Evolutionary conservation across 2,329 filamentous ascomycete species (phyloP).

Genomic region (Cytospora paraplurivora): DNA sequence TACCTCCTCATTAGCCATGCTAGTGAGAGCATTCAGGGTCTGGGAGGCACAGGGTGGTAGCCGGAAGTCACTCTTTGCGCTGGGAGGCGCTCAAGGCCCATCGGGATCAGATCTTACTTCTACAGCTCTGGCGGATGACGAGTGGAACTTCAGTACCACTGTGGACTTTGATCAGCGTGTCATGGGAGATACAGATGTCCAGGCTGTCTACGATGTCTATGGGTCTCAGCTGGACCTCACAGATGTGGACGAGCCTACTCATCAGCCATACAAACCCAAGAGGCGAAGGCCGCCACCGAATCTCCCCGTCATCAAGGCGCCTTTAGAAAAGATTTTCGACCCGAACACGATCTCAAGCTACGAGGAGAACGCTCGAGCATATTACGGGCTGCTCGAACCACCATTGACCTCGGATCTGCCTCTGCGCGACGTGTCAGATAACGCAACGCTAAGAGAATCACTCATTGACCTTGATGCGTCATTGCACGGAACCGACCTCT

Average conservation of each 20-base stretch:
- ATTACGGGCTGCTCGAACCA: constrained; percentile 55
- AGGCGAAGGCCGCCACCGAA: constrained; percentile 60
- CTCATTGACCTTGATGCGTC: constrained; percentile 67
- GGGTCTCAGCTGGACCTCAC: constrained; percentile 59
- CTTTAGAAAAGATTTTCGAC: constrained; percentile 66
- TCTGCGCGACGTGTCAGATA: constrained; percentile 57
- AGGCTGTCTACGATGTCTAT: constrained; percentile 60
- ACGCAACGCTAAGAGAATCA: constrained; percentile 59
- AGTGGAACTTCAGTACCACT: constrained; percentile 70
- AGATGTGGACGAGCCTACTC: constrained; percentile 43
- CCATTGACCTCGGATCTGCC: constrained; percentile 54
- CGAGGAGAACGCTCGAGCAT: constrained; percentile 62
- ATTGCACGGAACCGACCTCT: constrained; percentile 56
- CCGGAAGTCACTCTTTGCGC: constrained; percentile 64
- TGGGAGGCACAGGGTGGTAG: constrained; percentile 77
- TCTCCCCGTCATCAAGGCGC: constrained; percentile 58
- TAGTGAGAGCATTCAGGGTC: constrained; percentile 71
- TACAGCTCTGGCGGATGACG: constrained; percentile 54
- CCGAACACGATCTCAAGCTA: constrained; percentile 67
- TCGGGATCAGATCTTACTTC: constrained; percentile 46
- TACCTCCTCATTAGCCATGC: constrained; percentile 60
- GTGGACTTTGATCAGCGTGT: constrained; percentile 64
- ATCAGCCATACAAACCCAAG: constrained; percentile 46
- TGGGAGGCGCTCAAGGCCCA: constrained; percentile 59
- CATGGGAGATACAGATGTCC: constrained; percentile 53